Conservation (phyloP, 2,329 filamentous ascomycete genomes). For the Aspergillus pseudonomiae region DNA sequence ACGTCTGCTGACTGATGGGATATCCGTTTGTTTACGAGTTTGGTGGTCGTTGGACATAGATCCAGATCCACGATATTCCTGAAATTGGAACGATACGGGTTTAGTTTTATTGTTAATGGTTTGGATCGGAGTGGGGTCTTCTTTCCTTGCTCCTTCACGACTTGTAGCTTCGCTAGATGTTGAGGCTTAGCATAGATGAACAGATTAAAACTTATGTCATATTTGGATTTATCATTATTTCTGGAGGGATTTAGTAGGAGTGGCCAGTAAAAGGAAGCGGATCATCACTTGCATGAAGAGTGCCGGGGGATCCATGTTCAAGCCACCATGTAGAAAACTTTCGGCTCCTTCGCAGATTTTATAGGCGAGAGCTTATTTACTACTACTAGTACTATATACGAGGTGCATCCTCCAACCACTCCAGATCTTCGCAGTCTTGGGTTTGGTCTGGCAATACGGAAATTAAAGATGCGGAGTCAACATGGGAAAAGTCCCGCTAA, state of each 20-base stretch:
- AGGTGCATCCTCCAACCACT: no score
- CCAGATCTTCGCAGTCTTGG: no score
- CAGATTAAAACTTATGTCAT: not conserved
- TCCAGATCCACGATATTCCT: not conserved
- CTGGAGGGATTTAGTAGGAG: no score
- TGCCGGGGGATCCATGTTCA: no score
- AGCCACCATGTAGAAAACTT: no score
- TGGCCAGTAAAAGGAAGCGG: not conserved
- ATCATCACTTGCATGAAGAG: not conserved
- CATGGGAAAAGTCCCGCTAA: not conserved
- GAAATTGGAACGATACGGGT: not conserved
- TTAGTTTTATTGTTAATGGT: not conserved
- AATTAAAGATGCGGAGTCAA: not conserved
- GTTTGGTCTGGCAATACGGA: no score
- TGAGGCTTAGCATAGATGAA: not conserved
- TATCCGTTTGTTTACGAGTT: not conserved
- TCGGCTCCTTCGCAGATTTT: no score
- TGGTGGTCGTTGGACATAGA: not conserved
- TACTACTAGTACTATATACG: no score
- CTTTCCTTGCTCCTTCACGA: not conserved
- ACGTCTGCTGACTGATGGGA: conserved; percentile 33
- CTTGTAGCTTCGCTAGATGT: not conserved
- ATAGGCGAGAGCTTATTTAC: no score
- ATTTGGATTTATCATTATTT: not conserved
- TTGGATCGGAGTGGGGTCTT: conserved; percentile 8